Conservation (phyloP, 306 rosid genomes). For the Senna siamea region DNA sequence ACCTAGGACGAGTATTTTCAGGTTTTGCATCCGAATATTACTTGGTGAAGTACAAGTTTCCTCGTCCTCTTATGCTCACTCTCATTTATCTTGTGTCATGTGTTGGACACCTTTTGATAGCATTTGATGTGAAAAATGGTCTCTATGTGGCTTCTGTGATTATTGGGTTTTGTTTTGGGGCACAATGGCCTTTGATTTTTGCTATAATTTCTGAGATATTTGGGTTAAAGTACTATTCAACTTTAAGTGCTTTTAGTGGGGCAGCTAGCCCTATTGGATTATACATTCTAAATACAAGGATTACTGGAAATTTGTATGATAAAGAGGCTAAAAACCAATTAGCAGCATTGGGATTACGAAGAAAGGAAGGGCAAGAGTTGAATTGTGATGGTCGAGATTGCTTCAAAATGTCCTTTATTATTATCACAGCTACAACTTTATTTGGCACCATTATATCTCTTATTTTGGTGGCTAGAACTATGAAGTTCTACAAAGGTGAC, state of each 20-base stretch:
- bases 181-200: slow-evolving; percentile 80
- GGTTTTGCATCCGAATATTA: slow-evolving; percentile 58
- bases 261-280: slow-evolving; percentile 67
- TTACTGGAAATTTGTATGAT: slow-evolving; percentile 52
- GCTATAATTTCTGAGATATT: slow-evolving; percentile 84
- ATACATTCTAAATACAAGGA: slow-evolving; percentile 42
- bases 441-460: slow-evolving; percentile 47
- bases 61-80: slow-evolving; percentile 58
- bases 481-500: slow-evolving; percentile 48
- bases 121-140: slow-evolving; percentile 47
- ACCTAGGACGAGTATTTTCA: slow-evolving; percentile 49
- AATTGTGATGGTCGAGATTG: slow-evolving; percentile 49
- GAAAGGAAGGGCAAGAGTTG: slow-evolving; percentile 37
- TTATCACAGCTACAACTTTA: slow-evolving; percentile 43
- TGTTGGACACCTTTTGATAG: slow-evolving; percentile 57
- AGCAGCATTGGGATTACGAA: background rate
- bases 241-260: slow-evolving; percentile 70
- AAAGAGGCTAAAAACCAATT: slow-evolving; percentile 48
- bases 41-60: slow-evolving; percentile 45
- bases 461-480: slow-evolving; percentile 53
- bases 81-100: slow-evolving; percentile 51
- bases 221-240: slow-evolving; percentile 75
- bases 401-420: slow-evolving; percentile 47
- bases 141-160: slow-evolving; percentile 62
- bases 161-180: slow-evolving; percentile 81